Conservation (phyloP, 345 rosid genomes). For the Streptanthus diversifolius region DNA sequence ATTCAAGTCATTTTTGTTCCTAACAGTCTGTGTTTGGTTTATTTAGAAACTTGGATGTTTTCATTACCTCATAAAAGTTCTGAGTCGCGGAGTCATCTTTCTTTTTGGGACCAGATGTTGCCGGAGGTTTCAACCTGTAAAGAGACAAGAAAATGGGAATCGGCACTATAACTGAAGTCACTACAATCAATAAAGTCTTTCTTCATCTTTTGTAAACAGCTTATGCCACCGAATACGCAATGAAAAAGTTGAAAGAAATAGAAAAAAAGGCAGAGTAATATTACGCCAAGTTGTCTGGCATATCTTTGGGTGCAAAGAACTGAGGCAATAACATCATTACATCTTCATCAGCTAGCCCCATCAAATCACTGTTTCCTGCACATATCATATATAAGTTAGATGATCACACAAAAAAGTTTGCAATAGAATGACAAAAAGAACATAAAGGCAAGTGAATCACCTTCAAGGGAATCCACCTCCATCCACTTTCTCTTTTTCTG, state of each 20-base stretch:
- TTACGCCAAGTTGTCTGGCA: slow-evolving; percentile 75
- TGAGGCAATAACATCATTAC: slow-evolving; percentile 82
- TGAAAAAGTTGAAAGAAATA: not conserved
- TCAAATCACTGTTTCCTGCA: slow-evolving; percentile 54
- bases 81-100: slow-evolving; percentile 51
- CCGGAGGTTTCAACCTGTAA: slow-evolving; percentile 70
- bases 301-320: slow-evolving; percentile 74
- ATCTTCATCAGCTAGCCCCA: slow-evolving; percentile 74
- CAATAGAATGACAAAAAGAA: not conserved
- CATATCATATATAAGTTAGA: not conserved
- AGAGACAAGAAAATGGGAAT: not conserved
- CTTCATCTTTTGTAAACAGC: not conserved
- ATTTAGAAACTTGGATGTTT: not conserved
- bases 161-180: not conserved
- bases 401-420: not conserved
- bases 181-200: not conserved
- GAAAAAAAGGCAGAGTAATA: slow-evolving; percentile 24
- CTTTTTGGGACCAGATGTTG: slow-evolving; percentile 49
- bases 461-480: slow-evolving; percentile 54
- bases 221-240: not conserved
- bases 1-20: not conserved
- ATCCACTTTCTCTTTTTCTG: slow-evolving; percentile 67
- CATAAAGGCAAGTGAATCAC: slow-evolving; percentile 29
- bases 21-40: not conserved
- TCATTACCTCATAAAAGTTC: slow-evolving; percentile 54